Evolutionary conservation across 495 filamentous ascomycete genomes (phyloP).

Genomic region (Talaromyces ruber): DNA sequence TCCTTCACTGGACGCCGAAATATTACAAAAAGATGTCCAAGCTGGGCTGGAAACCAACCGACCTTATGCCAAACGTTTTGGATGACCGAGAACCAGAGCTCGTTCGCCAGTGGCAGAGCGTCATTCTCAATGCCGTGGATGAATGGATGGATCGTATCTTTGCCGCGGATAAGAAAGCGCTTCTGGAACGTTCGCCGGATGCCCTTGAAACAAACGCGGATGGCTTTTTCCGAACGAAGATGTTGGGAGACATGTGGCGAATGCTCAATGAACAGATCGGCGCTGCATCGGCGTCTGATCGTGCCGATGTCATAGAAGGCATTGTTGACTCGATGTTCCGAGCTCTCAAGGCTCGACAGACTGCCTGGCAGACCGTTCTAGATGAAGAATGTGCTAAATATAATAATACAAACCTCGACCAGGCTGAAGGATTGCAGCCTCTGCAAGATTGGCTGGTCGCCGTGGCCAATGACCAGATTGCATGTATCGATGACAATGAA

Average conservation of each 20-base stretch:
- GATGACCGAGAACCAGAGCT: conserved; percentile 84
- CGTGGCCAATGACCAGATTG: conserved; percentile 98
- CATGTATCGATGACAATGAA: conserved; percentile 80
- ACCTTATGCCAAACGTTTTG: conserved; percentile 72
- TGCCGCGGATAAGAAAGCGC: conserved; percentile 65
- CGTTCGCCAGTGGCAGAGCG: conserved; percentile 82
- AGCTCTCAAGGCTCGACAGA: conserved; percentile 70
- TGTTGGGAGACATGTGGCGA: conserved; percentile 87
- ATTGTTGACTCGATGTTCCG: conserved; percentile 92
- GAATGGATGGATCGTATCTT: conserved; percentile 96
- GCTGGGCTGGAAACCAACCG: conserved; percentile 64
- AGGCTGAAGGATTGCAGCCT: conserved; percentile 67
- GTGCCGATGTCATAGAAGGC: conserved; percentile 81
- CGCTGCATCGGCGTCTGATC: conserved; percentile 70
- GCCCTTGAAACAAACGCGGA: conserved; percentile 79
- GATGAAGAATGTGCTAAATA: conserved; percentile 78
- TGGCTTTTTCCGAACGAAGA: conserved; percentile 81
- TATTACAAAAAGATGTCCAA: conserved; percentile 95
- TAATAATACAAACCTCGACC: conserved; percentile 45
- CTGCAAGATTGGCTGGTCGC: conserved; percentile 92
- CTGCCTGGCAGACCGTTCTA: conserved; percentile 75
- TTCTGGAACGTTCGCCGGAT: conserved; percentile 66
- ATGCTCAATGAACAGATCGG: conserved; percentile 90
- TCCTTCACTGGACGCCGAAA: conserved; percentile 90
- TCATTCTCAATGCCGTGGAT: conserved; percentile 91